phyloP scores from a whole-genome alignment of 176 grass and related monocot species.

The Oryza meyeriana region DNA sequence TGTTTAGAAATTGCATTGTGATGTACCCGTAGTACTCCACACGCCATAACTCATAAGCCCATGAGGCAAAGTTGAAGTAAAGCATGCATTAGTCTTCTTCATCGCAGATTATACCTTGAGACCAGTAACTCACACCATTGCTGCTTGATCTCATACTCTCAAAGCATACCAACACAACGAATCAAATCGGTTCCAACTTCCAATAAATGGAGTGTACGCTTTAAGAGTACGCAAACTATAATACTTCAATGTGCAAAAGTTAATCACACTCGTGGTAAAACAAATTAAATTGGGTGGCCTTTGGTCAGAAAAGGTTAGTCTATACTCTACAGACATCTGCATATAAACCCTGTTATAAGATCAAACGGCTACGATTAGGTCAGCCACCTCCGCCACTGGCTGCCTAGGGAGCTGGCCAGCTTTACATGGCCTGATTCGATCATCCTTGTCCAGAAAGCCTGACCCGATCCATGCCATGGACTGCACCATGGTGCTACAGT shows the following conservation, averaged over 20 bases:
- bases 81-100: not conserved
- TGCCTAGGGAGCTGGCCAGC: slow-evolving; percentile 11
- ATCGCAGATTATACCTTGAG: not conserved
- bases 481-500: slow-evolving; percentile 18
- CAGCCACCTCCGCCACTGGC: not conserved
- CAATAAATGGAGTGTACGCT: not conserved
- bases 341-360: not conserved
- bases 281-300: too few relatives aligned
- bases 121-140: not conserved
- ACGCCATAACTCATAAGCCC: too few relatives aligned
- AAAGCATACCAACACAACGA: not conserved
- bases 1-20: too few relatives aligned
- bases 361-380: not conserved
- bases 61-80: too few relatives aligned
- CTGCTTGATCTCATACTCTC: not conserved
- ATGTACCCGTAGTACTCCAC: too few relatives aligned
- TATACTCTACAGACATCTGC: too few relatives aligned
- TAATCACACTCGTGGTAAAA: too few relatives aligned
- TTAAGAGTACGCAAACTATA: too few relatives aligned
- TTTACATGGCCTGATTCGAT: not conserved
- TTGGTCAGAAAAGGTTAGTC: too few relatives aligned
- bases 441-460: slow-evolving; percentile 30
- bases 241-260: too few relatives aligned
- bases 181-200: not conserved
- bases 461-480: slow-evolving; percentile 22